Evolutionary conservation across 306 rosid species (phyloP), one percentile per base, ranked within the genome.

Genomic region (Trifolium repens): DNA sequence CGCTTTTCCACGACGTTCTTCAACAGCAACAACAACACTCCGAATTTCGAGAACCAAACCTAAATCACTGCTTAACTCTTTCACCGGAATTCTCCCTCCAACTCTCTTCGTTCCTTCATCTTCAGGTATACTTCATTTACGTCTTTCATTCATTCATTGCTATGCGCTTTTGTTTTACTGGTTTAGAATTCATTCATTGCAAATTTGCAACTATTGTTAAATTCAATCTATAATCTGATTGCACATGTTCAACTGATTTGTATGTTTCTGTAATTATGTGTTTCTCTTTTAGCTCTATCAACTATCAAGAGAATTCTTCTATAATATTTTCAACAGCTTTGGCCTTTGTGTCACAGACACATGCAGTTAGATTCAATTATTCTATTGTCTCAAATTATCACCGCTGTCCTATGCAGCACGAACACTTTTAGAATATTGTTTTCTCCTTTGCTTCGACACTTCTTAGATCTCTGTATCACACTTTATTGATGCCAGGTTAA

Each of bases 71-170:
- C 78, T 87, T 9, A 79, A 84, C 39, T 85, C 90, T 42, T 88
- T 85, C 89, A 62, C 84, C 0, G 98, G 97, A 30, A 91, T 91
- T 9, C 76, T 87, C 37, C 91, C 91, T 79, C 75, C 74, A 59
- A 66, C 66, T 71, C 71, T 83, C 65, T 83, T 78, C 43, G 12
- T 34, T 68, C 66, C 83, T 79, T 44, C 81, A 46, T 88, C 81
- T 53, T 84, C 90, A 80, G 98, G 98, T 91, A 11, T 24, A 0
- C 47, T 30, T 14, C 32, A 16, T 53, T n/a, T 7, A 7, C 1
- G 8, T 3, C 47, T 43, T 8, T 43, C 47, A 43, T 43, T 43
- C 4, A 9, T 43, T 43, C 4, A 9, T 43, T 32, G 6, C 35
- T 32, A 32, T 32, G 35, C 35, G 35, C 1, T 32, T 0, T 32